Evolutionary conservation across 768 basidiomycete genomes (phyloP).

Genomic region (Tricholoma sp.): DNA sequence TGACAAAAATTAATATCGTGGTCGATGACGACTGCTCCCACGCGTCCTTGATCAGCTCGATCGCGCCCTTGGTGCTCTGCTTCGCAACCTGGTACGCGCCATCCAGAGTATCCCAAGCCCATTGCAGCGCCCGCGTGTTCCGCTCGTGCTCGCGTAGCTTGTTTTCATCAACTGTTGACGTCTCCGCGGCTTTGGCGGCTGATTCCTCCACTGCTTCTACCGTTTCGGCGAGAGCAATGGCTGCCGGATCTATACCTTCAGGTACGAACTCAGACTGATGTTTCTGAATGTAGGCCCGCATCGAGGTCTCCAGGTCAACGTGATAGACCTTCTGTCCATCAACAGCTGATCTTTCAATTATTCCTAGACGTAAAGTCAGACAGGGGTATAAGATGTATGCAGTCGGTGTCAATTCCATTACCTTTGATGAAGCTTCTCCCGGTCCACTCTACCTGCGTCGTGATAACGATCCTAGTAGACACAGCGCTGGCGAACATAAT

Average conservation of each 20-base stretch:
- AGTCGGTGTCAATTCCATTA: slow-evolving; percentile 20
- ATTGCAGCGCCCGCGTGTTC: slow-evolving; percentile 70
- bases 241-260: slow-evolving; percentile 63
- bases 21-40: slow-evolving; percentile 75
- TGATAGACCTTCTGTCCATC: slow-evolving; percentile 92
- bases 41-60: slow-evolving; percentile 74
- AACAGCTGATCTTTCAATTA: slow-evolving; percentile 87
- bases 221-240: slow-evolving; percentile 42
- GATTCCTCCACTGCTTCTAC: slow-evolving; percentile 33
- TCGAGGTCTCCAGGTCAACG: slow-evolving; percentile 72
- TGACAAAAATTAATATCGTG: slow-evolving; percentile 68
- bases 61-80: slow-evolving; percentile 62
- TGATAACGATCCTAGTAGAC: slow-evolving; percentile 76
- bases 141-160: slow-evolving; percentile 66
- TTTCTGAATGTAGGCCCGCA: slow-evolving; percentile 84
- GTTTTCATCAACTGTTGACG: slow-evolving; percentile 25
- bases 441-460: slow-evolving; percentile 92
- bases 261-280: slow-evolving; percentile 89
- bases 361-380: slow-evolving; percentile 44
- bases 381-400: neutral
- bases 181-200: slow-evolving; percentile 31
- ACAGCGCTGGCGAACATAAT: slow-evolving; percentile 88
- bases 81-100: slow-evolving; percentile 68
- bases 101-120: slow-evolving; percentile 84
- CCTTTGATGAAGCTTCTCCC: slow-evolving; percentile 96